These are phyloP conservation scores for Scolecobasidium constrictum DNA, from an alignment of 2,329 filamentous ascomycete genomes.

Conservation along the genomic window DNA sequence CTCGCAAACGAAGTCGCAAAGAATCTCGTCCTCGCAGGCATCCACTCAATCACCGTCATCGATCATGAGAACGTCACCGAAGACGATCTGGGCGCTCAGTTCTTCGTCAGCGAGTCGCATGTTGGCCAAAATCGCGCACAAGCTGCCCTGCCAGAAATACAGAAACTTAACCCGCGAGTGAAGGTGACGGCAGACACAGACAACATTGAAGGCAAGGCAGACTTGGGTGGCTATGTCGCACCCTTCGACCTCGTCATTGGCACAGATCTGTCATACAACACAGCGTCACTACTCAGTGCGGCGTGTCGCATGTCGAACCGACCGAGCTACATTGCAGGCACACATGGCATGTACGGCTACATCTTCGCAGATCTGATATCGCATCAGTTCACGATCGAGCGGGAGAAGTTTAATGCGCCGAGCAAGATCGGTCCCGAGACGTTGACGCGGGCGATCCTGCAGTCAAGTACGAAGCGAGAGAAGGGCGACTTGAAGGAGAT, in stretches of 20 bases:
- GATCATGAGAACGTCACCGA: conserved; percentile 68
- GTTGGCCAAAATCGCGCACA: conserved; percentile 77
- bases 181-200: conserved; percentile 57
- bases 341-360: conserved; percentile 87
- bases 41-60: conserved; percentile 79
- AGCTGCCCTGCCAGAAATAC: conserved; percentile 66
- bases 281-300: conserved; percentile 72
- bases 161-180: conserved; percentile 83
- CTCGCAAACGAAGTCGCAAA: conserved; percentile 93
- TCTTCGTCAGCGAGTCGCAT: conserved; percentile 65
- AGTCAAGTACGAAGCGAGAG: conserved; percentile 57
- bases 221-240: conserved; percentile 49
- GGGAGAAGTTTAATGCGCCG: conserved; percentile 65
- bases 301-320: conserved; percentile 67
- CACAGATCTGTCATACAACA: conserved; percentile 70
- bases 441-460: conserved; percentile 63
- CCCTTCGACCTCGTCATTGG: conserved; percentile 80
- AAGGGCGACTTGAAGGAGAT: conserved; percentile 63
- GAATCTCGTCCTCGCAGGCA: conserved; percentile 88
- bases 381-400: conserved; percentile 83
- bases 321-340: conserved; percentile 80
- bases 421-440: conserved; percentile 52
- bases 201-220: conserved; percentile 47
- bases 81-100: conserved; percentile 56
- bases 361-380: conserved; percentile 87